phyloP scores from a whole-genome alignment of 495 filamentous ascomycete genomes.

The Annulohypoxylon moriforme region DNA sequence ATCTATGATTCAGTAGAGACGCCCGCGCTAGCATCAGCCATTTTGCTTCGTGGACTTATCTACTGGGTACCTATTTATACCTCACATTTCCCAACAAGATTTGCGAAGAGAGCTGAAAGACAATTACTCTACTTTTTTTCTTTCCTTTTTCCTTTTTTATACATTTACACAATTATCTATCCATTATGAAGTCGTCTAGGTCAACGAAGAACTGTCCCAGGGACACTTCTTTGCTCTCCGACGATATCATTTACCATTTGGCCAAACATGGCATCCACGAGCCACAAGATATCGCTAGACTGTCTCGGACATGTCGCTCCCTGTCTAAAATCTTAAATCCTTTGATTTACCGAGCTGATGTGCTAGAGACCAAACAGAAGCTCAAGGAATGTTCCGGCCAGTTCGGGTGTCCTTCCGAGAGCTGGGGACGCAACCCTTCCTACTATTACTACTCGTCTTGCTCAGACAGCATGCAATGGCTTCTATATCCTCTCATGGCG shows the following conservation, averaged over 20 bases:
- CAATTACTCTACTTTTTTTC: too few species aligned
- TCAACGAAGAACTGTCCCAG: neutral
- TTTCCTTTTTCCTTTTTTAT: too few species aligned
- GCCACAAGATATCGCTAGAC: neutral
- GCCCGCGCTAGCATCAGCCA: too few species aligned
- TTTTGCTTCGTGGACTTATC: too few species aligned
- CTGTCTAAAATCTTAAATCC: neutral
- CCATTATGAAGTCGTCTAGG: neutral
- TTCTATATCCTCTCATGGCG: neutral
- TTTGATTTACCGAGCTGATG: conserved; percentile 5
- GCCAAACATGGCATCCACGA: neutral
- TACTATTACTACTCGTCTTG: too few species aligned
- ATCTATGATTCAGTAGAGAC: too few species aligned
- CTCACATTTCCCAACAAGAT: too few species aligned
- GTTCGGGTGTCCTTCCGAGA: neutral
- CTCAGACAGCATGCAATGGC: too few species aligned
- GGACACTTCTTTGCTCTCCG: neutral
- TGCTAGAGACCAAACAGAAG: neutral
- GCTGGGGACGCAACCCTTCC: too few species aligned
- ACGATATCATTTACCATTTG: neutral
- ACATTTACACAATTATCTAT: neutral
- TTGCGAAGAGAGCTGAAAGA: too few species aligned
- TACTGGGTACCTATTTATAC: too few species aligned
- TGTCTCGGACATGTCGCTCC: neutral
- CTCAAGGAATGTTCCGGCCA: neutral